Evolutionary conservation across 2,329 filamentous ascomycete genomes (phyloP).

Genomic region (Sporothrix brunneoviolacea): DNA sequence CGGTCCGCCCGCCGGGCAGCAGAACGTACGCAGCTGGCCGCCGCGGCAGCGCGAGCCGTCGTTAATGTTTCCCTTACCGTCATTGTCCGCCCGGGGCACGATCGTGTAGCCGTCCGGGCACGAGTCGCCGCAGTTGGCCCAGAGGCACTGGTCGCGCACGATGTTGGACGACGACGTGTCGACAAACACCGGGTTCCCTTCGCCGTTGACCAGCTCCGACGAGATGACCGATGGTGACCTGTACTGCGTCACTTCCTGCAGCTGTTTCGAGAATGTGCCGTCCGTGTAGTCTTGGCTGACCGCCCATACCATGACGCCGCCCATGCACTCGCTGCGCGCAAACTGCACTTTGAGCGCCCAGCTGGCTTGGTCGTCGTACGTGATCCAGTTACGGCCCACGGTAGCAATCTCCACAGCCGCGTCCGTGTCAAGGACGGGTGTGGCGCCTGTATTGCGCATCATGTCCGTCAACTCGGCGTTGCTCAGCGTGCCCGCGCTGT

Average conservation of each 20-base stretch:
- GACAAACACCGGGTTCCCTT: too few relatives aligned
- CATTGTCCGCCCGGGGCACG: neutral
- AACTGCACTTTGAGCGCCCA: slow-evolving; percentile 23
- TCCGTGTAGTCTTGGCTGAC: slow-evolving; percentile 4
- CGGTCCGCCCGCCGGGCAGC: neutral
- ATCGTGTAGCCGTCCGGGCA: neutral
- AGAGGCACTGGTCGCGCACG: neutral
- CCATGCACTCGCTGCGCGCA: slow-evolving; percentile 21
- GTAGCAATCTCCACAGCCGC: slow-evolving; percentile 22
- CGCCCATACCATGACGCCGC: slow-evolving; percentile 19
- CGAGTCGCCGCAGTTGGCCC: neutral
- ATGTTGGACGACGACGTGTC: too few relatives aligned
- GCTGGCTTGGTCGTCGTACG: slow-evolving; percentile 26
- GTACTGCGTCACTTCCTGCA: neutral
- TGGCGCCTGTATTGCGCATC: neutral
- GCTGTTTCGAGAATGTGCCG: neutral
- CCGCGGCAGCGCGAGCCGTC: too few relatives aligned
- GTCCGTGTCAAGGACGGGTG: slow-evolving; percentile 16
- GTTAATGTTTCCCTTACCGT: too few relatives aligned
- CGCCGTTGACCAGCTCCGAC: too few relatives aligned
- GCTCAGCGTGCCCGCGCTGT: slow-evolving; percentile 19
- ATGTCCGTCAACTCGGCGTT: slow-evolving; percentile 21
- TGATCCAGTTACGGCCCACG: slow-evolving; percentile 9
- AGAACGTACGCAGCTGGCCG: too few relatives aligned
- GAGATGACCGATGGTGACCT: neutral